Conservation (phyloP, 1,284 basidiomycete genomes). For the Leucoagaricus sp. region DNA sequence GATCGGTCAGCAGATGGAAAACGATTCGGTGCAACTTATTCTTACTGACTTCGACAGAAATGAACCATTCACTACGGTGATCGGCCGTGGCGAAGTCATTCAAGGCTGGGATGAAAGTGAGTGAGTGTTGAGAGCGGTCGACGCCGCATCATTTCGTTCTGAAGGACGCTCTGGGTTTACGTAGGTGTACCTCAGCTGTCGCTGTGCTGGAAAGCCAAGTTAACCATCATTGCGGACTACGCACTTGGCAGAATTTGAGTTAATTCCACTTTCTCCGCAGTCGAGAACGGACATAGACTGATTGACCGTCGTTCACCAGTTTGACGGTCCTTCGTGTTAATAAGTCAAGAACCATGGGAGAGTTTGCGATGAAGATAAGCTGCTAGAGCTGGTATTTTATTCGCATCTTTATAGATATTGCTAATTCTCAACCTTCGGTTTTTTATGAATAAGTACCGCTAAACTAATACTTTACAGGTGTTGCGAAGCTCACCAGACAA, state of each 20-base stretch:
- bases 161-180: not conserved
- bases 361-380: too few species aligned
- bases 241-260: slow-evolving; percentile 37
- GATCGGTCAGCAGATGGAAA: slow-evolving; percentile 49
- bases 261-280: not conserved
- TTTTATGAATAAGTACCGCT: too few species aligned
- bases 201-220: slow-evolving; percentile 71
- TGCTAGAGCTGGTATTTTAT: too few species aligned
- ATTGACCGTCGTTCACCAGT: too few species aligned
- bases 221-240: slow-evolving; percentile 69
- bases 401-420: too few species aligned
- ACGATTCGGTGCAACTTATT: not conserved
- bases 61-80: slow-evolving; percentile 69
- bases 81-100: slow-evolving; percentile 83
- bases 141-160: not conserved
- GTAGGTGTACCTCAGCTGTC: slow-evolving; percentile 77
- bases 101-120: slow-evolving; percentile 91
- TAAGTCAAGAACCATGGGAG: too few species aligned
- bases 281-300: too few species aligned
- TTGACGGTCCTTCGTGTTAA: too few species aligned
- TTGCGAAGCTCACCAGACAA: too few species aligned
- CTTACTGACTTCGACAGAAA: slow-evolving; percentile 36
- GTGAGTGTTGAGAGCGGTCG: slow-evolving; percentile 16
- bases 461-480: too few species aligned
- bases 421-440: too few species aligned